Conservation (phyloP, 352 stramenopile genomes). For the Phytophthora chlamydospora region DNA sequence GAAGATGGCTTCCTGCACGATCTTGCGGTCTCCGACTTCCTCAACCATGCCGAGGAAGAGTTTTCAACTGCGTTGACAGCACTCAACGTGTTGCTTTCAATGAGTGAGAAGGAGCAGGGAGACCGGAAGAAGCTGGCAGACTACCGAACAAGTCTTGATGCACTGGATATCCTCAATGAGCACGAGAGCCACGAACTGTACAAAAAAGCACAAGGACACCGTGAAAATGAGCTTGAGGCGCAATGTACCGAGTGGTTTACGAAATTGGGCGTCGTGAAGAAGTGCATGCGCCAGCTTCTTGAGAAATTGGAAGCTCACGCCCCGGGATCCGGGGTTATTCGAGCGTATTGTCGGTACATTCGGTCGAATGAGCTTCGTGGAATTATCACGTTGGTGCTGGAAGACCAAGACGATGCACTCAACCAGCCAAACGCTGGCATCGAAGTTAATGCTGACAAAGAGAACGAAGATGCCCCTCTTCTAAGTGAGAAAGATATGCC, state of each 20-base stretch:
- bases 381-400: slow-evolving; percentile 26
- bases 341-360: slow-evolving; percentile 53
- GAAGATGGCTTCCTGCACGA: slow-evolving; percentile 68
- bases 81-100: slow-evolving; percentile 72
- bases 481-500: not conserved
- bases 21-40: slow-evolving; percentile 70
- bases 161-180: slow-evolving; percentile 73
- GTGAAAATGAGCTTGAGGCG: slow-evolving; percentile 30
- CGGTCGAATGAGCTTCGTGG: slow-evolving; percentile 44
- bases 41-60: slow-evolving; percentile 77
- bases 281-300: slow-evolving; percentile 61
- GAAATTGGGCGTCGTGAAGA: slow-evolving; percentile 58
- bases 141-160: slow-evolving; percentile 70
- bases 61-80: slow-evolving; percentile 79
- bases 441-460: not conserved
- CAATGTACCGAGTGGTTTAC: slow-evolving; percentile 58
- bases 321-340: slow-evolving; percentile 55
- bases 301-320: slow-evolving; percentile 56
- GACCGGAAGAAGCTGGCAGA: slow-evolving; percentile 67
- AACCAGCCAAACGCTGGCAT: not conserved
- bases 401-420: slow-evolving; percentile 16
- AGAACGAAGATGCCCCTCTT: not conserved
- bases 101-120: slow-evolving; percentile 61
- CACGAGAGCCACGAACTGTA: slow-evolving; percentile 62
- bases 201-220: slow-evolving; percentile 40